Conservation (phyloP, 768 basidiomycete species). For the Phylloporus sp. region DNA sequence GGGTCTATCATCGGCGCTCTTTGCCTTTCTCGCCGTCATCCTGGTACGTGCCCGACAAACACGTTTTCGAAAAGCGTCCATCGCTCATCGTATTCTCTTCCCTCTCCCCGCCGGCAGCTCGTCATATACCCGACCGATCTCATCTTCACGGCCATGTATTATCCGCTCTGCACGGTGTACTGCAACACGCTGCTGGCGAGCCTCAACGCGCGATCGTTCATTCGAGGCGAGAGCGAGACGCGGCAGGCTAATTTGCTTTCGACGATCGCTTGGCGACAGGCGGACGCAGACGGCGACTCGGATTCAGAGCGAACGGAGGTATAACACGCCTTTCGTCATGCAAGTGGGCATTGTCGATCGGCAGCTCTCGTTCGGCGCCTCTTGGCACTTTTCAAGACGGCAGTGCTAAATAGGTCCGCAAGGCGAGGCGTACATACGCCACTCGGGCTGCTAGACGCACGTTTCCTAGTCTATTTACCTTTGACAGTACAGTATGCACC, state of each 20-base stretch:
- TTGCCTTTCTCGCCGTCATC: constrained; percentile 17
- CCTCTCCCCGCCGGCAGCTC: constrained; percentile 8
- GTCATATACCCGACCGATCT: constrained; percentile 22
- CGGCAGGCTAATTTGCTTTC: background rate
- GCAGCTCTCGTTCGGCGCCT: too few species aligned
- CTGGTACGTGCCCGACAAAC: constrained; percentile 14
- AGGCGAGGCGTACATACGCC: too few species aligned
- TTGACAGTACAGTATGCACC: too few species aligned
- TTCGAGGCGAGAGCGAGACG: constrained; percentile 1
- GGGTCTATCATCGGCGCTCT: constrained; percentile 21
- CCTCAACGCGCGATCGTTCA: constrained; percentile 25
- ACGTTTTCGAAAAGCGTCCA: background rate
- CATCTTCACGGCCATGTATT: constrained; percentile 24
- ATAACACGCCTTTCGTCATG: background rate
- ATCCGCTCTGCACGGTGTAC: constrained; percentile 31
- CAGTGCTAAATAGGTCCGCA: too few species aligned
- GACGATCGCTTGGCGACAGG: constrained; percentile 10
- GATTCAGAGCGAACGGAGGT: background rate
- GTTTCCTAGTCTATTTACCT: too few species aligned
- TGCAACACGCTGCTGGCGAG: constrained; percentile 32
- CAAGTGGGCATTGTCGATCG: background rate
- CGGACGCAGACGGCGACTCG: background rate
- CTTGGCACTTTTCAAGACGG: too few species aligned
- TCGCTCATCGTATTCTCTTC: background rate
- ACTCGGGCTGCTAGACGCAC: too few species aligned